phyloP scores from a whole-genome alignment of 2,329 filamentous ascomycete genomes.

The Cladorrhinum sp. region DNA sequence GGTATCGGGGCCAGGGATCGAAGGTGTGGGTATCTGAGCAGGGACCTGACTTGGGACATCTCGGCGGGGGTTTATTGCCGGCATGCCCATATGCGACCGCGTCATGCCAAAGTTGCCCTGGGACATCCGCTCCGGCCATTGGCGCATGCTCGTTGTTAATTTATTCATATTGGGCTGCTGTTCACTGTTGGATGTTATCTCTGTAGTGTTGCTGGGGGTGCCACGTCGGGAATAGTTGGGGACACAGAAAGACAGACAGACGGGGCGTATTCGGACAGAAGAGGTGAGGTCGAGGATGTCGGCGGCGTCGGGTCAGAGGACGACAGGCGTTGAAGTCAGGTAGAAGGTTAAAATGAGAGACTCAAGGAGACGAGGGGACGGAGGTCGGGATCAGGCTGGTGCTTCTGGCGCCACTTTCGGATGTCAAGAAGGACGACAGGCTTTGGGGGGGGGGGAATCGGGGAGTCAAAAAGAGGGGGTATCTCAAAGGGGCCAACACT shows the following conservation, averaged over 20 bases:
- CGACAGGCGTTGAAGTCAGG: conserved; percentile 12
- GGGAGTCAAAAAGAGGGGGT: conserved; percentile 37
- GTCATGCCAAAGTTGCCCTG: conserved; percentile 62
- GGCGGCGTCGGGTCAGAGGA: neutral
- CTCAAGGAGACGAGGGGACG: conserved; percentile 23
- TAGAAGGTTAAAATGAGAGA: conserved; percentile 26
- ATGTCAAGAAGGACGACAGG: conserved; percentile 43
- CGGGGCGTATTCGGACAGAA: conserved; percentile 2
- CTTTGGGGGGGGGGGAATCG: neutral
- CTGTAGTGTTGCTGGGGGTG: conserved; percentile 1
- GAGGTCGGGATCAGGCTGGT: conserved; percentile 22
- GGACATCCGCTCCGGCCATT: conserved; percentile 69
- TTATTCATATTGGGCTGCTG: conserved; percentile 59
- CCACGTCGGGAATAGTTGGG: conserved; percentile 1
- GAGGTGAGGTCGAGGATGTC: conserved; percentile 9
- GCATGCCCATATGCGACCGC: conserved; percentile 54
- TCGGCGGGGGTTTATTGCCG: conserved; percentile 54
- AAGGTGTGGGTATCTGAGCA: conserved; percentile 60
- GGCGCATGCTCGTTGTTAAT: conserved; percentile 65
- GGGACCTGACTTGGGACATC: conserved; percentile 52
- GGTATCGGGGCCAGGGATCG: conserved; percentile 62
- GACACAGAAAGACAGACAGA: neutral
- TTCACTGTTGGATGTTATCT: conserved; percentile 4
- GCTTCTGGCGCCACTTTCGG: conserved; percentile 25
- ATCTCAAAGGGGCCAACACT: conserved; percentile 25